Base-by-base conservation (phyloP, 2,329 filamentous ascomycete genomes). In the Clonostachys rosea region DNA sequence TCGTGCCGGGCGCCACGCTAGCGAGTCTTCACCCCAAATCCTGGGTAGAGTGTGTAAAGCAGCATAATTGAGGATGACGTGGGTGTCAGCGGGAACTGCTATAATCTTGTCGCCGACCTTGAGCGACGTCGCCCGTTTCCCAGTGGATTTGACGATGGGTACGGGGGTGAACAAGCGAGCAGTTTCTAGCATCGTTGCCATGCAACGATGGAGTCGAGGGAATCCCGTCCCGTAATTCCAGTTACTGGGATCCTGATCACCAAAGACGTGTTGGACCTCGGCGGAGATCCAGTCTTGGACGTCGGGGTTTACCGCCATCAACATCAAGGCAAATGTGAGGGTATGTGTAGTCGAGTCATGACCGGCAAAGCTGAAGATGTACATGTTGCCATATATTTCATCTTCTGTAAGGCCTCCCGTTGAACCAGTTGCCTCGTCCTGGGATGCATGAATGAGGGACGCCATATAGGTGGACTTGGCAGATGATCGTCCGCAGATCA, bases 301-400 rank as follows among this genome's bases (percentile, higher is more conserved):
- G 5, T 67, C 57, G 0, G 68, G 71, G 40, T 73, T 51, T 1
- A 65, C 62, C 3, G 75, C 73, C 2, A 79, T 60, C 8, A 74
- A 67, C 6, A 68, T 54, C 2, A 74, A 54, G 1, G 65, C 58
- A 46, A 67, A 76, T 1, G 65, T 64, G 8, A 78, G 54, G 0
- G 68, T 68, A 14, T 39, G 36, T 39, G 36, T 39, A 14, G 14
- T 17, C 14, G 36, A 39, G 36, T 39, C 75, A 48, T 77, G 73
- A 1, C 75, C 75, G 0, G 75, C 75, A 44, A 78, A 62, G 43
- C 71, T 75, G 50, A 76, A 67, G 2, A 71, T 59, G 45, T 73
- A 75, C 42, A 75, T 58, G 42, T 77, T 77, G 13, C 74, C 72
- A 37, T 71, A 70, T 6, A 79, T 69, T 49, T 79, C 74, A 1